These are phyloP conservation scores for Puccinellia tenuiflora DNA, from an alignment of 176 grass and related monocot genomes.

Conservation along the genomic window DNA sequence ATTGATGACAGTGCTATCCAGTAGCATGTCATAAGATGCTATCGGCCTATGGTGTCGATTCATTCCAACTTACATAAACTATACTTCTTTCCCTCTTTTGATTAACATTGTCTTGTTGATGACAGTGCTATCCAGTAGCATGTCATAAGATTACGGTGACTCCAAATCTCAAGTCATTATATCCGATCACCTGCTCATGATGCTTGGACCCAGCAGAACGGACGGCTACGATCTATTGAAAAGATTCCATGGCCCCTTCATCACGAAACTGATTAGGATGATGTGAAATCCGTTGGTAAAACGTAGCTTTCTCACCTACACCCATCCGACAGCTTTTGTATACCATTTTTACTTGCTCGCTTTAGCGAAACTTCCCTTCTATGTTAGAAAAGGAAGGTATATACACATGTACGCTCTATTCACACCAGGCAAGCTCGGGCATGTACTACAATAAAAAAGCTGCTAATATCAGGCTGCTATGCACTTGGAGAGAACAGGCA, in stretches of 20 bases:
- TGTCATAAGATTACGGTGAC: neutral
- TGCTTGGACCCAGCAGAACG: neutral
- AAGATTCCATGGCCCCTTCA: neutral
- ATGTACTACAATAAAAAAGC: neutral
- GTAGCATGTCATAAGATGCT: too few species aligned
- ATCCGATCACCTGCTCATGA: neutral
- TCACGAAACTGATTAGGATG: neutral
- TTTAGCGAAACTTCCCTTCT: neutral
- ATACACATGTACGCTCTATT: neutral
- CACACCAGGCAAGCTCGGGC: neutral
- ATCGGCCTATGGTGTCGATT: too few species aligned
- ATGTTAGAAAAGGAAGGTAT: neutral
- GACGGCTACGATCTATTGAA: constrained; percentile 11
- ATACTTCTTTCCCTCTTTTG: neutral
- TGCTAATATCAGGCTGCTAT: neutral
- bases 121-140: neutral
- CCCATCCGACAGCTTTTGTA: neutral
- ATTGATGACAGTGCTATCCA: too few species aligned
- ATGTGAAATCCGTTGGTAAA: constrained; percentile 13
- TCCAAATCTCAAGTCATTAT: neutral
- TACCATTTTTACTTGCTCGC: neutral
- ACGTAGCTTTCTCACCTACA: constrained; percentile 36
- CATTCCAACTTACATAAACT: neutral
- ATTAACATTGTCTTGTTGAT: neutral
- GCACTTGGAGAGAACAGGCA: neutral